These are phyloP conservation scores for Akanthomyces muscarius DNA, from an alignment of 2,329 filamentous ascomycete genomes.

Conservation along the genomic window DNA sequence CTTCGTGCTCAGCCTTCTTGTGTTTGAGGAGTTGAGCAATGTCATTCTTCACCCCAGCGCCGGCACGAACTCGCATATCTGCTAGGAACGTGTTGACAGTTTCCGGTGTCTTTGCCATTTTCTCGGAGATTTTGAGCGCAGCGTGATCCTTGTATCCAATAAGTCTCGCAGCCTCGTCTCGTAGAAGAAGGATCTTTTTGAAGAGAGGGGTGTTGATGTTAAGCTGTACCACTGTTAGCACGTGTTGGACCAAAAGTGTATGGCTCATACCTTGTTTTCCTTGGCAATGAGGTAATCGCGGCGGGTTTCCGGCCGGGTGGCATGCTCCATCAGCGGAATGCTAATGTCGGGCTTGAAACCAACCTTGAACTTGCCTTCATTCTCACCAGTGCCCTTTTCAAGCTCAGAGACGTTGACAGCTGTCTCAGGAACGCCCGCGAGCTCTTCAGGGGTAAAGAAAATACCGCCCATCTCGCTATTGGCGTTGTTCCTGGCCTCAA, in stretches of 20 bases:
- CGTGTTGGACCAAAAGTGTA: neutral
- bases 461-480: constrained; percentile 77
- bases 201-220: constrained; percentile 70
- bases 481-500: constrained; percentile 73
- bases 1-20: constrained; percentile 66
- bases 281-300: constrained; percentile 68
- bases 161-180: constrained; percentile 73
- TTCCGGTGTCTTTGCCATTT: constrained; percentile 76
- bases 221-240: constrained; percentile 38
- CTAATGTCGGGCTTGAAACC: constrained; percentile 82
- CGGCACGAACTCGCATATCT: constrained; percentile 64
- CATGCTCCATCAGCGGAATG: constrained; percentile 75
- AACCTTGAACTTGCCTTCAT: constrained; percentile 70
- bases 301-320: constrained; percentile 64
- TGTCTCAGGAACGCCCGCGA: constrained; percentile 71
- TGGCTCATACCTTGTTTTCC: constrained; percentile 63
- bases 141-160: constrained; percentile 76
- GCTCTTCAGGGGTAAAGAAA: constrained; percentile 71
- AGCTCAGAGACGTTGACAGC: constrained; percentile 59
- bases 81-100: constrained; percentile 69
- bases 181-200: constrained; percentile 67
- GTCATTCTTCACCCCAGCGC: constrained; percentile 66
- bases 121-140: constrained; percentile 70
- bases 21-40: constrained; percentile 65
- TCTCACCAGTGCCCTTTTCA: constrained; percentile 67